These are phyloP conservation scores for Pythium scleroteichum DNA, from an alignment of 352 stramenopile species.

Conservation along the genomic window DNA sequence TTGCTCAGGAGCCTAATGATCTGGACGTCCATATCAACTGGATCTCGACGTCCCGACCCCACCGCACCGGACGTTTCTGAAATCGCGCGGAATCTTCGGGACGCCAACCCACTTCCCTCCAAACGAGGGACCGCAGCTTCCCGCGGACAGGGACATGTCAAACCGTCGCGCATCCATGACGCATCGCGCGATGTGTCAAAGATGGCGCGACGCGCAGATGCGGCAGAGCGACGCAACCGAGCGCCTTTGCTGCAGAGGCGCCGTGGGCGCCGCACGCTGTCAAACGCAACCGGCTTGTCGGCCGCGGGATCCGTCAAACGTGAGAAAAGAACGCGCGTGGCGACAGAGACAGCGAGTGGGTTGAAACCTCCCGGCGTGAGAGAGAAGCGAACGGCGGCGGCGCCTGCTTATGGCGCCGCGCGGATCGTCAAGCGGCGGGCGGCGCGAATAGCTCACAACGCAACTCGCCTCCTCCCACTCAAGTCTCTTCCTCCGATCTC, in stretches of 20 bases:
- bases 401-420: no score
- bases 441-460: not conserved
- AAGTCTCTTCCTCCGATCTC: not conserved
- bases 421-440: no score
- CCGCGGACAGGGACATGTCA: no score
- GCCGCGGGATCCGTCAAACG: slow-evolving; percentile 7
- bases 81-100: no score
- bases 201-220: not conserved
- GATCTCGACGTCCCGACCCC: no score
- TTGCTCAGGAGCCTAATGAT: no score
- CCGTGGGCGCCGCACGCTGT: slow-evolving; percentile 1
- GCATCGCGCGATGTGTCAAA: not conserved
- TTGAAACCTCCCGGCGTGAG: not conserved
- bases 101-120: no score
- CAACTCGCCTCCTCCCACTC: not conserved
- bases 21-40: no score
- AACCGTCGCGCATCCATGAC: slow-evolving; percentile 2
- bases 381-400: slow-evolving; percentile 4
- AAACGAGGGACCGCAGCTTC: no score
- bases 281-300: no score
- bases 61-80: no score
- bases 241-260: not conserved
- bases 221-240: not conserved
- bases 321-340: not conserved
- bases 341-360: not conserved